phyloP scores from a whole-genome alignment of 345 rosid genomes.

The Eucalyptus cloeziana region DNA sequence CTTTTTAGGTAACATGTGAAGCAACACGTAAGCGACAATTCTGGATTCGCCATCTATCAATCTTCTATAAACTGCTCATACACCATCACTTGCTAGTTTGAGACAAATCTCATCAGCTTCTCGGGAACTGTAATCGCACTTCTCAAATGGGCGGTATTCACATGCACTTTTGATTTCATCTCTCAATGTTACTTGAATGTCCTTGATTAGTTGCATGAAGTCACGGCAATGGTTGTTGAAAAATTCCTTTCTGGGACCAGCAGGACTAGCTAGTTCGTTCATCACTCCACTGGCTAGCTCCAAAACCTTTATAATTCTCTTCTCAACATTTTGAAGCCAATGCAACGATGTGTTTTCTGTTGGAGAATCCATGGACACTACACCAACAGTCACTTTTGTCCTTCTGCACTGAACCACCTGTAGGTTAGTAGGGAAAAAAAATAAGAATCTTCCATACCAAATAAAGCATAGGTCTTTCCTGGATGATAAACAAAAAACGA shows the following conservation, averaged over 20 bases:
- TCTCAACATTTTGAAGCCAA: conserved; percentile 75
- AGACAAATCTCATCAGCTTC: conserved; percentile 69
- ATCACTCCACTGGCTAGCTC: conserved; percentile 78
- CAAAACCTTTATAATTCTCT: conserved; percentile 71
- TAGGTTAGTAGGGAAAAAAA: background rate
- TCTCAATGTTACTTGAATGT: conserved; percentile 69
- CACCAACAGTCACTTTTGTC: background rate
- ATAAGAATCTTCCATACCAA: background rate
- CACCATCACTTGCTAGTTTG: background rate
- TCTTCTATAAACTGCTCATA: background rate
- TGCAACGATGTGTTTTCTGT: conserved; percentile 69
- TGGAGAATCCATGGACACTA: conserved; percentile 39
- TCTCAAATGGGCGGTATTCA: conserved; percentile 88
- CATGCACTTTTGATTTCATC: conserved; percentile 95
- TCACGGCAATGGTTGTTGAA: conserved; percentile 73
- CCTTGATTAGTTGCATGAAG: conserved; percentile 91
- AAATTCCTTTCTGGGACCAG: conserved; percentile 64
- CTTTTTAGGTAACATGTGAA: background rate
- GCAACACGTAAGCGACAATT: background rate
- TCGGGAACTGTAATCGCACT: conserved; percentile 63
- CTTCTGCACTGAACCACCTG: background rate
- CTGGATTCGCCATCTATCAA: background rate
- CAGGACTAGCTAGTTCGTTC: conserved; percentile 64
- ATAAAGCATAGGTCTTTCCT: background rate
- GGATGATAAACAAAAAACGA: background rate